Evolutionary conservation across 352 stramenopile species (phyloP), one percentile per base, ranked within the genome.

Genomic region (Pythium scleroteichum): DNA sequence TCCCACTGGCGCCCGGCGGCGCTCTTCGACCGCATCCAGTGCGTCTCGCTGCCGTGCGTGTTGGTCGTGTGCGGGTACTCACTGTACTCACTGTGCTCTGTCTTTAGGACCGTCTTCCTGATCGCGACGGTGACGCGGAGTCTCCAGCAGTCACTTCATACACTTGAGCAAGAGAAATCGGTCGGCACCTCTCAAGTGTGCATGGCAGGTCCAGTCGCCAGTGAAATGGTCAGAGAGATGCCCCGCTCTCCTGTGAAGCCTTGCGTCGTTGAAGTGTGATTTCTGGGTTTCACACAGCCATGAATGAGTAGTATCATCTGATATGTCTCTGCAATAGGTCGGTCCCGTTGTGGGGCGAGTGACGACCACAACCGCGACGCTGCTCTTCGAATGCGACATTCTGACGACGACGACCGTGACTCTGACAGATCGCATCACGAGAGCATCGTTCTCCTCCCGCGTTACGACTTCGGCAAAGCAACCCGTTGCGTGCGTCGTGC

Each of bases 1-100:
- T 87, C 84, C 46, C 79, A 93, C 49, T 76, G 79, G 24, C 72
- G 79, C 26, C 81, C 83, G 10, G 74, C 65, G 4, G 63, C 66
- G 8, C 60, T 93, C n/a, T 69, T 93, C 17, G 66, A 84, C 9
- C 77, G 67, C 4, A 62, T 90, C 17, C 72, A 72, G 78, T 85
- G 46, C 38, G 57, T 54, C n/a, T n/a, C n/a, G n/a, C n/a, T n/a
- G n/a, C n/a, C n/a, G n/a, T n/a, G n/a, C n/a, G 29, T 35, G 29
- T 35, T 35, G 29, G 29, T 35, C n/a, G n/a, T n/a, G n/a, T n/a
- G n/a, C n/a, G n/a, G n/a, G n/a, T n/a, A n/a, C n/a, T n/a, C n/a
- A n/a, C n/a, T n/a, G n/a, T n/a, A n/a, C n/a, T n/a, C n/a, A n/a
- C n/a, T n/a, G n/a, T n/a, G n/a, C n/a, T n/a, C n/a, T n/a, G n/a